Base-by-base conservation (phyloP, 768 basidiomycete species). In the Strobilomyces echinocephalus region DNA sequence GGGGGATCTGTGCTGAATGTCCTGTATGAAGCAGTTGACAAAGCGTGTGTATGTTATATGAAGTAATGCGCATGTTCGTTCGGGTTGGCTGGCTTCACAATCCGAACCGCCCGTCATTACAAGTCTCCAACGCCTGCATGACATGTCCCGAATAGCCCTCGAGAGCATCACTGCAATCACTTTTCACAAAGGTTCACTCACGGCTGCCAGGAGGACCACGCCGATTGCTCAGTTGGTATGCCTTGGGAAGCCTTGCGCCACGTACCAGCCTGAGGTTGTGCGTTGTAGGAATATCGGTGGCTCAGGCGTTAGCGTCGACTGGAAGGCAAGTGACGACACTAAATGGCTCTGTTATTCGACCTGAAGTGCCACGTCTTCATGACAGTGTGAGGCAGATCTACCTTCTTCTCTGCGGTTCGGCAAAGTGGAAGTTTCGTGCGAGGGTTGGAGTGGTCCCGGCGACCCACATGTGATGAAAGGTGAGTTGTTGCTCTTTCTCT, bases 391-490 rank as follows among this genome's bases (percentile, higher is more conserved):
- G 69, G 87, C 92, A 34, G 94, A 97, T 65, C 74, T 97, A 7
- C 95, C 94, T 9, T 83, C 85, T 46, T 74, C 83, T 9, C 68
- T 95, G 50, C 79, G 93, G 16, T 87, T 97, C 51, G 95, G 95
- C 15, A 79, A 82, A 57, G 85, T 95, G 0, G 83, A 89, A 59
- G 83, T 97, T 1, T 85, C 83, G 16, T 97, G 95, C 62, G 95
- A 97, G 74, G 95, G 95, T 21, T 97, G 88, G 87, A 82, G 79
- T 36, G 73, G 77, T 31, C 81, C 91, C 5, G 92, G 90, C 0
- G 95, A 97, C 71, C 77, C 82, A 2, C 82, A 85, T 67, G 89
- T 97, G 14, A 69, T 95, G 56, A 90, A 91, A 76, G 93, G 94
- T 87, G 33, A 72, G 58, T 57, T 47, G 28, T 38, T 40, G 41